Conservation (phyloP, 345 rosid species). For the Salix caprea region DNA sequence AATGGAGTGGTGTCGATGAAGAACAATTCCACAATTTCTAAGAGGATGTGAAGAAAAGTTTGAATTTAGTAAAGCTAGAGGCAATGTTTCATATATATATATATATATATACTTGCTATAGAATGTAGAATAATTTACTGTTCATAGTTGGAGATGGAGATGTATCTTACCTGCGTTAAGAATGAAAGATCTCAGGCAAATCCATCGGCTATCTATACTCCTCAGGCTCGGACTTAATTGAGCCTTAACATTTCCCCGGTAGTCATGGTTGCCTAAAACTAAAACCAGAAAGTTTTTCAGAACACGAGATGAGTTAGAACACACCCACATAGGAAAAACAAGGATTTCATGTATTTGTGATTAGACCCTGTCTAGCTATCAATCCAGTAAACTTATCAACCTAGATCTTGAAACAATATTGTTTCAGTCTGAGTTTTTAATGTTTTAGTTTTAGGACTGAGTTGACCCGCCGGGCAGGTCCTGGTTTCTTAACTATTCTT, state of each 20-base stretch:
- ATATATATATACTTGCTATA: too few relatives aligned
- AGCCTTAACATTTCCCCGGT: slow-evolving; percentile 18
- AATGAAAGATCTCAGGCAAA: slow-evolving; percentile 16
- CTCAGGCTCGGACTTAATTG: slow-evolving; percentile 9
- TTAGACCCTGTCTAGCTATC: too few relatives aligned
- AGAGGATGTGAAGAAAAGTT: neutral
- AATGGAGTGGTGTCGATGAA: slow-evolving; percentile 78
- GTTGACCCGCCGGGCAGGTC: too few relatives aligned
- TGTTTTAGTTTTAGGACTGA: too few relatives aligned
- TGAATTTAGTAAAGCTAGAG: neutral
- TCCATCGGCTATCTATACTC: slow-evolving; percentile 18
- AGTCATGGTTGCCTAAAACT: slow-evolving; percentile 25
- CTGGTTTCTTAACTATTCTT: too few relatives aligned
- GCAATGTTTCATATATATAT: too few relatives aligned
- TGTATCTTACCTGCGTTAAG: slow-evolving; percentile 11
- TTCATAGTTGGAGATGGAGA: too few relatives aligned
- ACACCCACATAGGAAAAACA: neutral
- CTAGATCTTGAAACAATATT: too few relatives aligned
- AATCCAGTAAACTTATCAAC: too few relatives aligned
- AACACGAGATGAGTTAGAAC: neutral
- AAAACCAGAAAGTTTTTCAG: neutral
- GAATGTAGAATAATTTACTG: too few relatives aligned
- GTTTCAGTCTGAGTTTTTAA: too few relatives aligned
- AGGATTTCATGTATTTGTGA: too few relatives aligned
- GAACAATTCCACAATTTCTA: slow-evolving; percentile 59